Evolutionary conservation across 352 stramenopile species (phyloP).

Genomic region (Blastocystis sp.): DNA sequence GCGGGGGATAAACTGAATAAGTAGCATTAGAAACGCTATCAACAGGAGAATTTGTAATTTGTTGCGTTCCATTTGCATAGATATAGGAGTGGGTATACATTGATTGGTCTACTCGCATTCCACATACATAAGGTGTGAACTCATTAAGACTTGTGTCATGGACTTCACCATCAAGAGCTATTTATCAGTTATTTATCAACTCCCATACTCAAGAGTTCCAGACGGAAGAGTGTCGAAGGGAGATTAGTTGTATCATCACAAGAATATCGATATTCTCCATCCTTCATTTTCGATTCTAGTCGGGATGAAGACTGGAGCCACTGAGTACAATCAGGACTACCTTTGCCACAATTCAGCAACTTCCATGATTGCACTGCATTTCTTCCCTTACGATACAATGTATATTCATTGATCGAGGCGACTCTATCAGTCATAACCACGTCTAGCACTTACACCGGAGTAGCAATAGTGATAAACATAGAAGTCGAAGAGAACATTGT

Average conservation of each 20-base stretch:
- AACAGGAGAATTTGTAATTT: background rate
- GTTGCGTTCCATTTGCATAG: background rate
- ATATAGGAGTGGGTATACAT: background rate
- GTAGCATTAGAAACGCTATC: background rate
- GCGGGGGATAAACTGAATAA: background rate
- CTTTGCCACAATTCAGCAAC: background rate
- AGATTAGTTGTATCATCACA: background rate
- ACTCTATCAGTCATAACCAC: background rate
- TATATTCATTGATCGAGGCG: background rate
- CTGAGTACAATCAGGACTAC: background rate
- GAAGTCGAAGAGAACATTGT: background rate
- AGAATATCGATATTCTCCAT: background rate
- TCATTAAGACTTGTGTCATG: constrained; percentile 4
- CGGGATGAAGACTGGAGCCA: background rate
- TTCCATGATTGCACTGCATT: background rate
- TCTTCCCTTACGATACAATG: background rate
- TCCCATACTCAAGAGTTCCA: background rate
- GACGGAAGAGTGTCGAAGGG: background rate
- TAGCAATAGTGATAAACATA: background rate
- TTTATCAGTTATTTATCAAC: background rate
- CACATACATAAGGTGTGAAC: background rate
- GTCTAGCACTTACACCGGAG: background rate
- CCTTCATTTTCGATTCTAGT: background rate
- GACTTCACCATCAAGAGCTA: background rate
- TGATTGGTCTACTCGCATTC: background rate